Base-by-base conservation (phyloP, 2,329 filamentous ascomycete genomes). In the Myriosclerotinia duriaeana region DNA sequence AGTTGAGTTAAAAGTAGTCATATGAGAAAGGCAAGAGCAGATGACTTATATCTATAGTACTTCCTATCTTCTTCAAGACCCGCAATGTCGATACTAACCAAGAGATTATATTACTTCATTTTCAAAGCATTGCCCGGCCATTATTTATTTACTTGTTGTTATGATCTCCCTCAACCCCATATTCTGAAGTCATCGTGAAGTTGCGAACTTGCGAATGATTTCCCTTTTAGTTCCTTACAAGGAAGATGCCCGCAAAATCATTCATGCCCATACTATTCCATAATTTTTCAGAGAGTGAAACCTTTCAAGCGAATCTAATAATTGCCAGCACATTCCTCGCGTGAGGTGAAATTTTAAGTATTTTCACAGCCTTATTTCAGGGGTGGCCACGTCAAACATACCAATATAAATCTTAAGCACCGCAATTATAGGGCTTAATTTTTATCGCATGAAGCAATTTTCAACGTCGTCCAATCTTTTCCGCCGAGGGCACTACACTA, bases 321-420 rank as follows among this genome's bases (percentile, higher is more conserved):
- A 61, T 9, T 34, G 20, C 64, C 64, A 60, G 64, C 64, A 65
- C 55, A 60, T 53, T n/a, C 64, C 64, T 65, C 55, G 44, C n/a
- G 50, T 42, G 36, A 44, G 38, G 9, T 8, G 38, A 22, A 34
- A 48, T 30, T 3, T 5, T n/a, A 26, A 26, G 26, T 26, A 26
- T 26, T 26, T 26, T 26, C 26, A 34, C 44, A 53, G 46, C 26
- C 46, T 17, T 53, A 17, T 53, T 44, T 64, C 62, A 64, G 30
- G 53, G 62, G 53, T 64, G 7, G 54, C 56, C 64, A 61, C 22
- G 46, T 44, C 26, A 40, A 61, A 61, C 26, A 17, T 17, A 50
- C 22, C 26, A 44, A 50, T 38, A 48, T 50, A 15, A 26, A 50
- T 52, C 22, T 50, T 26, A 50, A 30, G n/a, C 7, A 15, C n/a